Conservation (phyloP, 192 early-diverging fungal genomes). For the Pilobolus umbonatus region DNA sequence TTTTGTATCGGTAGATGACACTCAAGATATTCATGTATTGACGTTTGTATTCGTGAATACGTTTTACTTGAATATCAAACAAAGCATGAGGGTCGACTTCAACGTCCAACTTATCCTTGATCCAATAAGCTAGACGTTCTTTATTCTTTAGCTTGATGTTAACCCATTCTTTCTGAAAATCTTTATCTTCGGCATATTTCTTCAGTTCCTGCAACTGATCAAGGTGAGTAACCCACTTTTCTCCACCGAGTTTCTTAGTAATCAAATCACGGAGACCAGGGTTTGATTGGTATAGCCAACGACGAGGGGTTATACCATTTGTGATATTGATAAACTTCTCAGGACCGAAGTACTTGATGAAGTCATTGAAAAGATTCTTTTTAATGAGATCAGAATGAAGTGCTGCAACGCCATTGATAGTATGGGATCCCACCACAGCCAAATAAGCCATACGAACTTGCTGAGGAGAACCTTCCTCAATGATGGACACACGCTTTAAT, state of each 20-base stretch:
- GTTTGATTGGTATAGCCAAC: conserved; percentile 97
- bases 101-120: conserved; percentile 62
- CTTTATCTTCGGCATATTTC: conserved; percentile 52
- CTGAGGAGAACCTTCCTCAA: conserved; percentile 89
- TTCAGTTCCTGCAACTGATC: conserved; percentile 62
- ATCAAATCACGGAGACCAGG: conserved; percentile 81
- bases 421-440: conserved; percentile 91
- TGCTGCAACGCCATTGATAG: conserved; percentile 96
- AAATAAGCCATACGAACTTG: conserved; percentile 94
- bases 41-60: conserved; percentile 99
- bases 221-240: conserved; percentile 77
- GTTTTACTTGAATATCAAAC: conserved; percentile 98
- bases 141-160: conserved; percentile 90
- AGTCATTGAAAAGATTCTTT: conserved; percentile 84
- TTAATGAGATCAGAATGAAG: conserved; percentile 81
- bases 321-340: conserved; percentile 95
- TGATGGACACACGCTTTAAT: conserved; percentile 85
- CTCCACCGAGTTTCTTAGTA: conserved; percentile 70
- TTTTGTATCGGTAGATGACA: conserved; percentile 91
- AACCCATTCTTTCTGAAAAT: conserved; percentile 85
- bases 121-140: conserved; percentile 83
- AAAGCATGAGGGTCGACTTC: conserved; percentile 80
- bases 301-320: conserved; percentile 96
- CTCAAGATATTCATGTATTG: conserved; percentile 98
- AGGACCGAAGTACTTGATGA: conserved; percentile 79